Percentiles rank a stretch among this genome's conserved stretches.
Conservation (phyloP, 139 green algal genomes). For the Coelastrella sp. region DNA sequence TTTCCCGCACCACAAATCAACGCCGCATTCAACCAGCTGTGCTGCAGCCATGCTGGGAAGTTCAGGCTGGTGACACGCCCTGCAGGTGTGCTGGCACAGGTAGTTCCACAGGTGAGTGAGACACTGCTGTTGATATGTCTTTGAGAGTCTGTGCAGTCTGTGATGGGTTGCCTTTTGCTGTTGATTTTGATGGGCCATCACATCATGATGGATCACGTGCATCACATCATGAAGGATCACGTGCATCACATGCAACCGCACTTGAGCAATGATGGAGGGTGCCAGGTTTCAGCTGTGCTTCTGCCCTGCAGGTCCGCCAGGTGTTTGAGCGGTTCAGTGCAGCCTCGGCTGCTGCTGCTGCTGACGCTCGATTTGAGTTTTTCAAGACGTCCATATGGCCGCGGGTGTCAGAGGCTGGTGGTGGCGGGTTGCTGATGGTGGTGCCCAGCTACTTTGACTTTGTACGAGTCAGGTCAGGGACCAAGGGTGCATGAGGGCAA, state of each 20-base stretch:
- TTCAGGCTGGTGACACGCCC: conserved; percentile 57
- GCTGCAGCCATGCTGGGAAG: conserved; percentile 70
- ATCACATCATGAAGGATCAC: background rate
- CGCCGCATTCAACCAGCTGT: conserved; percentile 64
- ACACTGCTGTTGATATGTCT: background rate
- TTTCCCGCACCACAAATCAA: conserved; percentile 86
- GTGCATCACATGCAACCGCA: background rate
- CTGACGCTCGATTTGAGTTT: conserved; percentile 86
- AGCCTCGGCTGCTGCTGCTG: conserved; percentile 47
- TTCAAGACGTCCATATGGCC: conserved; percentile 88
- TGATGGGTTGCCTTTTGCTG: too few species aligned
- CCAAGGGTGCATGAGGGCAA: background rate
- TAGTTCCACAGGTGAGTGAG: conserved; percentile 78
- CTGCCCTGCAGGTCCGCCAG: conserved; percentile 73
- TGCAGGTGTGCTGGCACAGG: conserved; percentile 76
- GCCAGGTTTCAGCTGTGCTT: background rate
- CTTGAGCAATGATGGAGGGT: too few species aligned
- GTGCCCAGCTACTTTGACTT: conserved; percentile 97
- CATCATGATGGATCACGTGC: background rate
- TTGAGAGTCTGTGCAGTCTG: too few species aligned
- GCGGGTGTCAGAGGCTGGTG: conserved; percentile 60
- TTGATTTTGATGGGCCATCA: background rate
- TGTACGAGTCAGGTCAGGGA: conserved; percentile 66
- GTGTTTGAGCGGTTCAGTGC: conserved; percentile 88
- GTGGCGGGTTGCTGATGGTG: conserved; percentile 82